These are phyloP conservation scores for Asterophora parasitica DNA, from an alignment of 768 basidiomycete species.

Conservation along the genomic window DNA sequence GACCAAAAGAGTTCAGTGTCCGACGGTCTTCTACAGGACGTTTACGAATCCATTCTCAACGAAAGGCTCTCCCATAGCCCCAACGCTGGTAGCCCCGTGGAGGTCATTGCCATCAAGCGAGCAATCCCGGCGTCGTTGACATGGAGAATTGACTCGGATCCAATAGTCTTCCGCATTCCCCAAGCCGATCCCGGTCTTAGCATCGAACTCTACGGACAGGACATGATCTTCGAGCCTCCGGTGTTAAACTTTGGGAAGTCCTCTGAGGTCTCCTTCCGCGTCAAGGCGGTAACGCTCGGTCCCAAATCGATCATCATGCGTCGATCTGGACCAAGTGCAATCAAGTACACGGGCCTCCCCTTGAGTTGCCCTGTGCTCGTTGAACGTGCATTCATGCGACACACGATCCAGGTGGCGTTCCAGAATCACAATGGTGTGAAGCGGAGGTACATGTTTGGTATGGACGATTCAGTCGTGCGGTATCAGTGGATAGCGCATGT, in stretches of 20 bases:
- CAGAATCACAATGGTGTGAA: constrained; percentile 57
- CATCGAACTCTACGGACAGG: constrained; percentile 84
- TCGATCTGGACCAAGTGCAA: constrained; percentile 78
- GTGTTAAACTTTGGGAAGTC: constrained; percentile 75
- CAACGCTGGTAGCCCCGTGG: constrained; percentile 36
- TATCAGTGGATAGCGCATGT: constrained; percentile 71
- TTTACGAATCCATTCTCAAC: constrained; percentile 72
- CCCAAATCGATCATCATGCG: constrained; percentile 78
- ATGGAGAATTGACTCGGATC: constrained; percentile 84
- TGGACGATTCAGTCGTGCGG: constrained; percentile 72
- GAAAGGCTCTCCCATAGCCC: constrained; percentile 74
- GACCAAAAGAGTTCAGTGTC: constrained; percentile 69
- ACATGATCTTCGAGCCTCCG: constrained; percentile 84
- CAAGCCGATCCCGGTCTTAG: constrained; percentile 77
- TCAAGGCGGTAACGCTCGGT: constrained; percentile 84
- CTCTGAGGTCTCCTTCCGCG: constrained; percentile 81
- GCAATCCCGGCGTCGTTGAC: constrained; percentile 75
- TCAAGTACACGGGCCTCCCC: constrained; percentile 77
- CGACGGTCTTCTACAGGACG: constrained; percentile 69
- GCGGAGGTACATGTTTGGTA: constrained; percentile 93
- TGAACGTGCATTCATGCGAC: constrained; percentile 93
- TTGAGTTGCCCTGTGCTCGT: constrained; percentile 72
- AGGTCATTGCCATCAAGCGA: constrained; percentile 70
- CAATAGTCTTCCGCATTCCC: constrained; percentile 81
- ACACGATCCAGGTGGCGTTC: constrained; percentile 94